phyloP scores from a whole-genome alignment of 2,329 filamentous ascomycete genomes.

The Talaromyces sp. region DNA sequence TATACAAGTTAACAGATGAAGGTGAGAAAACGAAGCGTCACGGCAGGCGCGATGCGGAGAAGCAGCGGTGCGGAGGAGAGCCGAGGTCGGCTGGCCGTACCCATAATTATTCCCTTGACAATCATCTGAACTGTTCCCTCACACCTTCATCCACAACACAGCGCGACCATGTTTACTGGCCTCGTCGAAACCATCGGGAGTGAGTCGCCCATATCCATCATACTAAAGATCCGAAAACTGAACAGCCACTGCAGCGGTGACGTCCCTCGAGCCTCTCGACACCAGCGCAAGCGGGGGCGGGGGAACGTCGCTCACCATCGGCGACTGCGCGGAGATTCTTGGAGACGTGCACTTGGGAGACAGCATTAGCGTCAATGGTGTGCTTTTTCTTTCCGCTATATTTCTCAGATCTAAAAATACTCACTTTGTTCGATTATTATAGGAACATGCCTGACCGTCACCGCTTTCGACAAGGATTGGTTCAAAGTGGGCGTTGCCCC shows the following conservation, averaged over 20 bases:
- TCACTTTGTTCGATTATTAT: background rate
- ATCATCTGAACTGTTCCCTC: background rate
- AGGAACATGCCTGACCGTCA: slow-evolving; percentile 87
- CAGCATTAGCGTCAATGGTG: slow-evolving; percentile 89
- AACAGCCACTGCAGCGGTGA: slow-evolving; percentile 59
- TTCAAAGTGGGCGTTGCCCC: slow-evolving; percentile 95
- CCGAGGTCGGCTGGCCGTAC: too few relatives aligned
- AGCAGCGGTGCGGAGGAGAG: too few relatives aligned
- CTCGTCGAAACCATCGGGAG: slow-evolving; percentile 90
- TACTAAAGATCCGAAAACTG: slow-evolving; percentile 25
- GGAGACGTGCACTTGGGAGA: slow-evolving; percentile 80
- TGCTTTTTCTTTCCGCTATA: background rate
- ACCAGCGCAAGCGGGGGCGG: slow-evolving; percentile 63
- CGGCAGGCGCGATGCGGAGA: background rate
- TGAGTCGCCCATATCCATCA: slow-evolving; percentile 42
- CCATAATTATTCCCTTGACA: too few relatives aligned
- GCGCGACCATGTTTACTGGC: slow-evolving; percentile 80
- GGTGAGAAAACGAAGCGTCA: background rate
- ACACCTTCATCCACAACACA: background rate
- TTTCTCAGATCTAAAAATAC: background rate
- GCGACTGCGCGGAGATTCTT: slow-evolving; percentile 68
- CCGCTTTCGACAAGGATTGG: slow-evolving; percentile 53
- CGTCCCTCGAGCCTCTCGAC: slow-evolving; percentile 73
- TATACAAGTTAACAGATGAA: background rate
- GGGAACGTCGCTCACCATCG: slow-evolving; percentile 86